Evolutionary conservation across 805 yeast genomes (phyloP), one percentile per base, ranked within the genome.

Genomic region (Ogataea philodendri): DNA sequence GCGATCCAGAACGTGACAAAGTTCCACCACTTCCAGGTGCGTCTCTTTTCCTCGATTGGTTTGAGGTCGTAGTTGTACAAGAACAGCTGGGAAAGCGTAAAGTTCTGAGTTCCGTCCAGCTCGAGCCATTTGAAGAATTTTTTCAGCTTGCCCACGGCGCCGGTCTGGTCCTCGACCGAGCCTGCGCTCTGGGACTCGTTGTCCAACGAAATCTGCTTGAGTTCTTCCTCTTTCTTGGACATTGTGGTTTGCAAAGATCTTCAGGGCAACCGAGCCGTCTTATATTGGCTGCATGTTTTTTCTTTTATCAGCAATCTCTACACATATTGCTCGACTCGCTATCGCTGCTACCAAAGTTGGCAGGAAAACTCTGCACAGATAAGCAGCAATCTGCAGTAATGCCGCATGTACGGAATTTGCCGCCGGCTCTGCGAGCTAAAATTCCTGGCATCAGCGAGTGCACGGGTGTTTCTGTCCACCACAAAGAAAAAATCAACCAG

Each of bases 21-120:
- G 58, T 86, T 84, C 59, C 67, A 78, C 94, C 95, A 84, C 18
- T 74, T 64, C 96, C 96, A 87, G n/a, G 74, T 72, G 52, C 95
- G 69, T 51, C 95, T 76, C 3, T 64, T 73, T 10, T 62, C 69
- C 54, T 85, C 90, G 3, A 86, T 87, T 0, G 95, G 95, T 46
- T 76, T 74, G 51, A 87, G 69, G 63, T 87, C 96, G 47, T 70
- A 68, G 60, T 86, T 86, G 54, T 70, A 74, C 23, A 87, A 67
- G 50, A 83, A 87, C 45, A 81, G 66, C 51, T 84, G 85, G 3
- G 75, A 48, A 3, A 75, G 46, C 0, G 84, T 63, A 22, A 81
- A 42, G 3, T 52, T 57, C 20, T 59, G 29, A 1, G 55, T 53
- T 8, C 59, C 62, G 2, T 57, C 51, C 24, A 59, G 46, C 41